These are phyloP conservation scores for Mycena olivaceomarginata DNA, from an alignment of 768 basidiomycete genomes.

Conservation along the genomic window DNA sequence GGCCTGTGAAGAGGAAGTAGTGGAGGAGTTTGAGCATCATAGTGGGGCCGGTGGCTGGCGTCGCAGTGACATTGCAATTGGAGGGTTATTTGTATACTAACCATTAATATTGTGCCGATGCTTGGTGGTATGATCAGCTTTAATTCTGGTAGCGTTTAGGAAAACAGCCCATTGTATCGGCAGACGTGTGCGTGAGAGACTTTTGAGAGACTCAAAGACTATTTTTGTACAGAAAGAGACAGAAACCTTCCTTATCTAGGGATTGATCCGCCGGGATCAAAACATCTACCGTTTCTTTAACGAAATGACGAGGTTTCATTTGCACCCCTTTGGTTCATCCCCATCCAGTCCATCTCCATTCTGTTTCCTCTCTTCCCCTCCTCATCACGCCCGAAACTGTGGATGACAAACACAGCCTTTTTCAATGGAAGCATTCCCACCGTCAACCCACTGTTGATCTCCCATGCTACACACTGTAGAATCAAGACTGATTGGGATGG, in stretches of 20 bases:
- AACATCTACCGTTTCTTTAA: too few relatives aligned
- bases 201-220: conserved; percentile 11
- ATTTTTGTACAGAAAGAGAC: conserved; percentile 26
- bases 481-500: too few relatives aligned
- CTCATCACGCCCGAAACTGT: too few relatives aligned
- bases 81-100: conserved; percentile 21
- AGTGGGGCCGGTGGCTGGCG: conserved; percentile 25
- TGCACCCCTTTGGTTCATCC: too few relatives aligned
- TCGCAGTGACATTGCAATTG: conserved; percentile 11
- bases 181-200: conserved; percentile 19
- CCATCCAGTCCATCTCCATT: too few relatives aligned
- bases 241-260: conserved; percentile 20
- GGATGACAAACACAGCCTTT: too few relatives aligned
- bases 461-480: too few relatives aligned
- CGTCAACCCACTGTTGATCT: too few relatives aligned
- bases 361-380: too few relatives aligned
- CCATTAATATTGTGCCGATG: conserved; percentile 29
- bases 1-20: conserved; percentile 35
- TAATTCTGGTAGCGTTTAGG: neutral
- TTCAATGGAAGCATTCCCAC: too few relatives aligned
- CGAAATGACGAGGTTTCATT: too few relatives aligned
- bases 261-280: conserved; percentile 26
- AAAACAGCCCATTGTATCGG: conserved; percentile 24
- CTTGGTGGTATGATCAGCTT: conserved; percentile 26
- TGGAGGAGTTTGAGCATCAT: conserved; percentile 38